phyloP scores from a whole-genome alignment of 768 basidiomycete species.

The Rhodotorula paludigena region DNA sequence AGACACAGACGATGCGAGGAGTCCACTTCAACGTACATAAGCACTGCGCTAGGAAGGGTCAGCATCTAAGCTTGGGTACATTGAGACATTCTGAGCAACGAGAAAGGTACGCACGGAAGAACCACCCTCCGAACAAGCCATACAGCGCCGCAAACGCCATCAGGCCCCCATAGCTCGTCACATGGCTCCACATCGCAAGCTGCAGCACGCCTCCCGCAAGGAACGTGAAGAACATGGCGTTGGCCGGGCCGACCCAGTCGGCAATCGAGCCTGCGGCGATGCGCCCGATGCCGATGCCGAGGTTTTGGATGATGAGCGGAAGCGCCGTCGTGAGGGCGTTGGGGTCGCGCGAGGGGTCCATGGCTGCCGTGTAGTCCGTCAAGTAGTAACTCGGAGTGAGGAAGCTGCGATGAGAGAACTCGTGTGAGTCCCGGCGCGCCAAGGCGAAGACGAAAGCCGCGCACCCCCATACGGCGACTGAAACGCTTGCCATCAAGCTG shows the following conservation, averaged over 20 bases:
- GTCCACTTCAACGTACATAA: too few species aligned
- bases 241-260: conserved; percentile 43
- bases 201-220: conserved; percentile 35
- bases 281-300: conserved; percentile 30
- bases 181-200: conserved; percentile 38
- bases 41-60: too few species aligned
- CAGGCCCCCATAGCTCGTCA: conserved; percentile 33
- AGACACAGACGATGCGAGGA: conserved; percentile 6
- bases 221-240: conserved; percentile 41
- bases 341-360: conserved; percentile 14
- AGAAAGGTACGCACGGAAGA: too few species aligned
- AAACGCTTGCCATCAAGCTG: conserved; percentile 14
- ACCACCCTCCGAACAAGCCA: conserved; percentile 6
- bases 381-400: conserved; percentile 20
- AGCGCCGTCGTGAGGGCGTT: conserved; percentile 17
- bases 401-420: conserved; percentile 1
- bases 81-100: too few species aligned
- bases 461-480: conserved; percentile 34
- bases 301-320: conserved; percentile 30
- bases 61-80: too few species aligned
- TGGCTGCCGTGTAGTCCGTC: conserved; percentile 6
- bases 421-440: too few species aligned
- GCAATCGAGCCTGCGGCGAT: conserved; percentile 40
- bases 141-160: conserved; percentile 39
- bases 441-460: conserved; percentile 1